Conservation (phyloP, 768 basidiomycete genomes). For the Collybia sordida region DNA sequence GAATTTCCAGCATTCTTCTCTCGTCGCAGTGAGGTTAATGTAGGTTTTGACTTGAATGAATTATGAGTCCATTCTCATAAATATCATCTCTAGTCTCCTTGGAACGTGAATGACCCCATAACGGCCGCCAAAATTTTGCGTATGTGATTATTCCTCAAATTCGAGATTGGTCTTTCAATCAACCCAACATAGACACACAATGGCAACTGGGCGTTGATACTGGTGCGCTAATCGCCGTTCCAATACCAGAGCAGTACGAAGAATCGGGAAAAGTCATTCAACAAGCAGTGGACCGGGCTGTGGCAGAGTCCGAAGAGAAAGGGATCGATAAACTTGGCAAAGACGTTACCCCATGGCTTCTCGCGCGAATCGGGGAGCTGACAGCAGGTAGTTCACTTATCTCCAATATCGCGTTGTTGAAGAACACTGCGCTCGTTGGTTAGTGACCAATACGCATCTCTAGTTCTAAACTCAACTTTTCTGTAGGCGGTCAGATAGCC, state of each 20-base stretch:
- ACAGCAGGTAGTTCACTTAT: conserved; percentile 73
- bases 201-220: conserved; percentile 69
- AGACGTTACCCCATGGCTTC: conserved; percentile 92
- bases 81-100: conserved; percentile 62
- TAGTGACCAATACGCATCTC: conserved; percentile 18
- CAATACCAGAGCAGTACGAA: conserved; percentile 81
- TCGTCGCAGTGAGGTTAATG: conserved; percentile 79
- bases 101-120: conserved; percentile 62
- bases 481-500: conserved; percentile 76
- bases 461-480: conserved; percentile 3
- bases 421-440: conserved; percentile 88
- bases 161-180: neutral
- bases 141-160: conserved; percentile 23
- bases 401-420: conserved; percentile 82
- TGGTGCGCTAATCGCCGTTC: conserved; percentile 82
- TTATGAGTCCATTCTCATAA: neutral
- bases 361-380: conserved; percentile 79
- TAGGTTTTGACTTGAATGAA: conserved; percentile 24
- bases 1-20: conserved; percentile 97
- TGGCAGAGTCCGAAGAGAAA: conserved; percentile 78
- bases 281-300: conserved; percentile 77
- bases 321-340: conserved; percentile 83
- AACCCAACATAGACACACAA: conserved; percentile 54
- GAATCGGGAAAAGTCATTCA: conserved; percentile 69
- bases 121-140: conserved; percentile 76